Evolutionary conservation across 2,329 filamentous ascomycete species (phyloP).

Genomic region (Claviceps capensis): DNA sequence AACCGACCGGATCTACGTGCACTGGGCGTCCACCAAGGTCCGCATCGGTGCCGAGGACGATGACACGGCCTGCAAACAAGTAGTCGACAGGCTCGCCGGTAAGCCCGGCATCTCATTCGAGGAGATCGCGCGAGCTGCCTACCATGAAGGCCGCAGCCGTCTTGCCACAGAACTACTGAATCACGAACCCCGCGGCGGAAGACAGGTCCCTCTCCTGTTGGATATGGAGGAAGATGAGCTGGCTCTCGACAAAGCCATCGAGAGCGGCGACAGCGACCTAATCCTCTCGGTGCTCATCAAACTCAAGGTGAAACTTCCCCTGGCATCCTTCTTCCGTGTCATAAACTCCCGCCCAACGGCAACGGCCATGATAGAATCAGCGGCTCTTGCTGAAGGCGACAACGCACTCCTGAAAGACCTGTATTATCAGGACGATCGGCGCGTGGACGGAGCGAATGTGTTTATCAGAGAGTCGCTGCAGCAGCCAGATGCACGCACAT

Average conservation of each 20-base stretch:
- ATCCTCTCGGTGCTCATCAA: slow-evolving; percentile 81
- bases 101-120: slow-evolving; percentile 94
- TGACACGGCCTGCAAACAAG: slow-evolving; percentile 70
- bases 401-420: slow-evolving; percentile 83
- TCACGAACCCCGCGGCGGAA: slow-evolving; percentile 86
- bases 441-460: slow-evolving; percentile 75
- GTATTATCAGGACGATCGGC: slow-evolving; percentile 92
- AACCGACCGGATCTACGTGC: slow-evolving; percentile 82
- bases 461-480: slow-evolving; percentile 72
- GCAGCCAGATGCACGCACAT: slow-evolving; percentile 54
- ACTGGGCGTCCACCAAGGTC: slow-evolving; percentile 94
- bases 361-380: slow-evolving; percentile 77
- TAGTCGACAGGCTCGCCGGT: slow-evolving; percentile 74
- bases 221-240: slow-evolving; percentile 94
- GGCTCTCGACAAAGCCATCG: slow-evolving; percentile 89
- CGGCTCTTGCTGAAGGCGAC: slow-evolving; percentile 54
- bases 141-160: slow-evolving; percentile 81
- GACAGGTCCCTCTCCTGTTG: slow-evolving; percentile 83
- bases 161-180: slow-evolving; percentile 85
- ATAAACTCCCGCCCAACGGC: slow-evolving; percentile 79
- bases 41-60: slow-evolving; percentile 74
- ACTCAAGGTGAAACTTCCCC: slow-evolving; percentile 76
- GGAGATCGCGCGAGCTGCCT: slow-evolving; percentile 80
- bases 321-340: slow-evolving; percentile 83
- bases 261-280: slow-evolving; percentile 88